These are phyloP conservation scores for Dactylellina parvicollis DNA, from an alignment of 2,329 filamentous ascomycete genomes.

Conservation along the genomic window DNA sequence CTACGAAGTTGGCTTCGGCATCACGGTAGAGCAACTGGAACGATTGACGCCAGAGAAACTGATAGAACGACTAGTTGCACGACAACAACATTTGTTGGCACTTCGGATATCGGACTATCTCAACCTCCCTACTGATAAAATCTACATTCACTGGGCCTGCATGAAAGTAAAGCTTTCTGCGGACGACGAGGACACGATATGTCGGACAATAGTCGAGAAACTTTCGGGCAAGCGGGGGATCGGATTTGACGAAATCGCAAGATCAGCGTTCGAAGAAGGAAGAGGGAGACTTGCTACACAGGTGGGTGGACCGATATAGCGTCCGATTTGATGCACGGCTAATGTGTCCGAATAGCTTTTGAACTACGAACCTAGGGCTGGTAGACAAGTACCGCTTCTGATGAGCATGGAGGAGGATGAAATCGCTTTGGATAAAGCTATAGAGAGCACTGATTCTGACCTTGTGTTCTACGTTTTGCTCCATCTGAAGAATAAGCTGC, in stretches of 20 bases:
- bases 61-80: slow-evolving; percentile 84
- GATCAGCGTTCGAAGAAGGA: slow-evolving; percentile 92
- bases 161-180: slow-evolving; percentile 87
- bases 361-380: slow-evolving; percentile 91
- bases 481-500: slow-evolving; percentile 87
- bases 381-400: slow-evolving; percentile 93
- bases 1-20: slow-evolving; percentile 86
- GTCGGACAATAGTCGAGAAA: slow-evolving; percentile 83
- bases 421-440: slow-evolving; percentile 92
- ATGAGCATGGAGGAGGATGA: slow-evolving; percentile 96
- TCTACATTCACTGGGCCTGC: slow-evolving; percentile 96
- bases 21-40: slow-evolving; percentile 87
- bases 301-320: slow-evolving; percentile 13
- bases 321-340: not conserved
- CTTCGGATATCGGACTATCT: slow-evolving; percentile 88
- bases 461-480: slow-evolving; percentile 89
- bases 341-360: slow-evolving; percentile 70
- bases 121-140: slow-evolving; percentile 82
- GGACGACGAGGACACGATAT: slow-evolving; percentile 88
- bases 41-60: slow-evolving; percentile 88
- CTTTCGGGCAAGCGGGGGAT: slow-evolving; percentile 89
- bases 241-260: slow-evolving; percentile 93
- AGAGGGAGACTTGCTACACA: slow-evolving; percentile 82
- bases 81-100: slow-evolving; percentile 89
- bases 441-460: slow-evolving; percentile 94